These are phyloP conservation scores for Rhododendron vialii DNA, from an alignment of 148 eudicot genomes.

Conservation along the genomic window DNA sequence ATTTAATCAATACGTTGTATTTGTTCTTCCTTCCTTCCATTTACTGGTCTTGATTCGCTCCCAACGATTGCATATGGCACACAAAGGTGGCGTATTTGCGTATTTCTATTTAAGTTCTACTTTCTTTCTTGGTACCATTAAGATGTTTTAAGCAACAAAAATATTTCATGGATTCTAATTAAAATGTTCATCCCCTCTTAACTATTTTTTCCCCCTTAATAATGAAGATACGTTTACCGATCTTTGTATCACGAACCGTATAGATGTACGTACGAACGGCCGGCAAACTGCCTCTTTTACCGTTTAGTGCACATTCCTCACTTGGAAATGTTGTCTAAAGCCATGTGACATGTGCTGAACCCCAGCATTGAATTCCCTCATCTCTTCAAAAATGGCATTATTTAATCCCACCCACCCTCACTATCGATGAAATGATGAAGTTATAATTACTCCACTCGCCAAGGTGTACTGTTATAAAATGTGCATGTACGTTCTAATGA, in stretches of 20 bases:
- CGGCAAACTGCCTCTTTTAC: slow-evolving; percentile 1
- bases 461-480: background rate
- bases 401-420: slow-evolving; percentile 1
- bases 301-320: slow-evolving; percentile 12
- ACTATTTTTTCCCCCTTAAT: background rate
- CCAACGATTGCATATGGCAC: background rate
- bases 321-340: background rate
- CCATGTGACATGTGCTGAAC: slow-evolving; percentile 14
- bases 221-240: background rate
- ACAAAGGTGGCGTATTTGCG: background rate
- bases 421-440: background rate
- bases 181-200: background rate
- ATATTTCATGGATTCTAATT: background rate
- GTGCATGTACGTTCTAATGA: background rate
- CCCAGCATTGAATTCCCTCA: background rate
- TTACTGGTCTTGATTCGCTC: background rate
- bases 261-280: slow-evolving; percentile 7
- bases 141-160: background rate
- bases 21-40: background rate
- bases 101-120: background rate
- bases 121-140: background rate
- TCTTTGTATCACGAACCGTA: background rate
- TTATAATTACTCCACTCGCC: background rate
- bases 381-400: background rate
- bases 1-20: background rate